phyloP scores from a whole-genome alignment of 1,284 basidiomycete genomes.

The Heliocybe sulcata region DNA sequence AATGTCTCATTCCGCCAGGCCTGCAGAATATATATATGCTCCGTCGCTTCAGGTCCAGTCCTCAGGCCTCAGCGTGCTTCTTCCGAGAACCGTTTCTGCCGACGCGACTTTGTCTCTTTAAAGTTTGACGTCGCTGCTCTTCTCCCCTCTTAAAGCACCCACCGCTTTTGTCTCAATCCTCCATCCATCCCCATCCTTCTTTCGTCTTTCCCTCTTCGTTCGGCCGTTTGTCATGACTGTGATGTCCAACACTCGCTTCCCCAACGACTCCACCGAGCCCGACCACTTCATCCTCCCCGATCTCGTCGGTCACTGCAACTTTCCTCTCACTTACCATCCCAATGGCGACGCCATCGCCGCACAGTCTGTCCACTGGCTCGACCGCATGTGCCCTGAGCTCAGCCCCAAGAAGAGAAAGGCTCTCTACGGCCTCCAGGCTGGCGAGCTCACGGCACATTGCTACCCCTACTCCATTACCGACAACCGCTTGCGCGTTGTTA shows the following conservation, averaged over 20 bases:
- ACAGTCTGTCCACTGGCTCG: conserved; percentile 54
- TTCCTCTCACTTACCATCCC: conserved; percentile 43
- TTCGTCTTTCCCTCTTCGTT: not conserved
- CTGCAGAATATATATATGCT: not conserved
- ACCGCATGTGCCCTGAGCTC: conserved; percentile 38
- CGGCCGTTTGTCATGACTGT: not conserved
- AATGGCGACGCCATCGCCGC: conserved; percentile 46
- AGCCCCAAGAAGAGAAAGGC: conserved; percentile 40
- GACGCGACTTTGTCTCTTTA: not conserved
- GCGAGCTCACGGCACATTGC: conserved; percentile 59
- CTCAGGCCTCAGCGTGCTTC: not conserved
- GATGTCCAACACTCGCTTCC: not conserved
- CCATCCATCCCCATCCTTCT: not conserved
- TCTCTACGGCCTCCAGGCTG: conserved; percentile 53
- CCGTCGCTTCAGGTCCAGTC: not conserved
- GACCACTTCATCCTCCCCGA: conserved; percentile 52
- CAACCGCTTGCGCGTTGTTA: conserved; percentile 47
- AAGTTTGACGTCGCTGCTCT: not conserved
- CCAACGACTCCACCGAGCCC: conserved; percentile 1
- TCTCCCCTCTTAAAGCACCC: not conserved
- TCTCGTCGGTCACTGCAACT: conserved; percentile 53
- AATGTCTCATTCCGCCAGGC: conserved; percentile 2
- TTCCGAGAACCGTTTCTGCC: not conserved
- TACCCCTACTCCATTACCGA: conserved; percentile 46
- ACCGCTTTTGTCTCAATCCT: not conserved